Evolutionary conservation across 2,329 filamentous ascomycete species (phyloP), one percentile per base, ranked within the genome.

Genomic region (Pseudopithomyces maydicus): DNA sequence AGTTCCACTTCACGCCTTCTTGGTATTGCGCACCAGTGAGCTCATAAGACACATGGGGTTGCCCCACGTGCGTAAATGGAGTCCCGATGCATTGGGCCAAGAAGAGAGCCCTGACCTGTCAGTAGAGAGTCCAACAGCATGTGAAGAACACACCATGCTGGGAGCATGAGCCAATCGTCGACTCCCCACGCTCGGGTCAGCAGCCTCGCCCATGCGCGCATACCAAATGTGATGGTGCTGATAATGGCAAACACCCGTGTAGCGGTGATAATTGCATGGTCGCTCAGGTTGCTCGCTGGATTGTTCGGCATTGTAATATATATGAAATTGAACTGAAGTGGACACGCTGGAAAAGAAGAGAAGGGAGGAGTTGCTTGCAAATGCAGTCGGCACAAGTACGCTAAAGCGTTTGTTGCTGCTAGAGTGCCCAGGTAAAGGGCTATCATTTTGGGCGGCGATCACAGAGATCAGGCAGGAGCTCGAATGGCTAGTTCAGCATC

Each of bases 121-220:
- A 39, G 46, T n/a, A 10, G 5, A 38, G 46, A 17, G 17, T 15
- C 15, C 19, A 29, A 15, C 8, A 22, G 11, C 38, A 10, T 3
- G 23, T 6, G 22, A 15, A 5, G 22, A 14, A 52, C 47, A 26
- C 11, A 50, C 53, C 53, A 46, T 29, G 46, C 53, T 3, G 26
- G 26, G 6, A 57, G 14, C 51, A 57, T 57, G 3, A 57, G 44
- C 45, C 39, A 54, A 35, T 57, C 55, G 19, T 57, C 55, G 12
- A 38, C 6, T 4, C 55, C 49, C 20, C 50, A 54, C 6, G 32
- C 47, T 23, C 45, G 15, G 6, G 43, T 52, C 2, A 42, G 19
- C 7, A 38, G 35, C 5, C 51, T 12, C n/a, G 51, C 51, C 51
- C 51, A 54, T 39, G 32, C 15, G 6, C 51, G 38, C 20, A 54